Evolutionary conservation across 257 asterid genomes (phyloP), one percentile per base, ranked within the genome.

Genomic region (Eucommia ulmoides): DNA sequence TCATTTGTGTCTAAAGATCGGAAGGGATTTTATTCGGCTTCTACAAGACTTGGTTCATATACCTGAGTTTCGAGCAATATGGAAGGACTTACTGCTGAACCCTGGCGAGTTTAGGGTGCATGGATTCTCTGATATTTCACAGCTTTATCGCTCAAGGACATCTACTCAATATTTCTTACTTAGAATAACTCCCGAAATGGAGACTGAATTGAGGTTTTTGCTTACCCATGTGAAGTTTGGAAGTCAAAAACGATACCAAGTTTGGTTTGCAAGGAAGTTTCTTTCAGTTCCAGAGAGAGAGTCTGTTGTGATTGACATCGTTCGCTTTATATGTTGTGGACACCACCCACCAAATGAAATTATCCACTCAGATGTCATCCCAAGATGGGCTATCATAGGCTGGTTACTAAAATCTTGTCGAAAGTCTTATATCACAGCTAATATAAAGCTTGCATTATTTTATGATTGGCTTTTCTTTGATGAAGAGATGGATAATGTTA

Each of bases 131-230:
- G 83, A 74, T 58, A 61, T 86, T 49, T 68, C 70, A 0, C 81
- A 72, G 71, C 54, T 80, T 38, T 80, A 87, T 46, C 49, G 51
- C 26, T 26, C 58, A 10, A 54, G 73, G 49, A 87, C 96, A 53
- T 62, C 93, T 6, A 72, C 63, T 53, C 60, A 66, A 69, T 87
- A 83, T 56, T 76, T 83, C 74, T 61, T 64, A 60, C 94, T 87
- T 52, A 67, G 91, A 58, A 51, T 87, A 52, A 78, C 82, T 57
- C 96, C 94, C n/a, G 93, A 83, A 65, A 83, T 83, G 93, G 96
- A 87, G 65, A 66, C 78, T 2, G 83, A 78, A 50, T 59, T 87
- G 72, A 76, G 89, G 65, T 87, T 83, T 64, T 63, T 87, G 77
- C 65, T 87, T 56, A 81, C 77, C 56, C 65, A 61, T 42, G 93